These are phyloP conservation scores for Oryza longistaminata DNA, from an alignment of 176 grass and related monocot species.

Conservation along the genomic window DNA sequence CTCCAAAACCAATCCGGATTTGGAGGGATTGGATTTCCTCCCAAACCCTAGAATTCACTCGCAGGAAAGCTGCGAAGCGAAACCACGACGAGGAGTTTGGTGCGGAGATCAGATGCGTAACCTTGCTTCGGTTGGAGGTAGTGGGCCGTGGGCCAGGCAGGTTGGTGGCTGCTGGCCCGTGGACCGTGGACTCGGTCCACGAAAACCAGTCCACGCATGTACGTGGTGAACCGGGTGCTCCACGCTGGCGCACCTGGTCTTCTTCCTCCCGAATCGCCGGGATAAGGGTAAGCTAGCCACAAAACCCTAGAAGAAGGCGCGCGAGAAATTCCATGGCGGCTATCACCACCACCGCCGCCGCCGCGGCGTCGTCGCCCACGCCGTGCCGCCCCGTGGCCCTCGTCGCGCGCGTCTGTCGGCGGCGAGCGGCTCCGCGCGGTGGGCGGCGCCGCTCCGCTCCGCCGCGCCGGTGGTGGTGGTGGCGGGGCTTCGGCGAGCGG, in stretches of 20 bases:
- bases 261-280: not conserved
- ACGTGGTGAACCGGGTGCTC: not conserved
- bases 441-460: not conserved
- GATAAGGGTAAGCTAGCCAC: constrained; percentile 37
- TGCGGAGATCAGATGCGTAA: not conserved
- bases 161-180: not conserved
- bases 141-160: not conserved
- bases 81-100: not conserved
- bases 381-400: not conserved
- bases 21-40: not conserved
- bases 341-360: not conserved
- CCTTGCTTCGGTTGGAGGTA: not conserved
- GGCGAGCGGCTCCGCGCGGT: not conserved
- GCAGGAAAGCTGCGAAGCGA: not conserved
- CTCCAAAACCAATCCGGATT: not conserved
- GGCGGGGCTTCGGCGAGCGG: no score
- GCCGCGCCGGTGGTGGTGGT: no score
- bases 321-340: constrained; percentile 33
- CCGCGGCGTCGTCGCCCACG: constrained; percentile 1
- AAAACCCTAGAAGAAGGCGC: constrained; percentile 27
- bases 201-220: no score
- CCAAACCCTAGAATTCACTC: constrained; percentile 15
- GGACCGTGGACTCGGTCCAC: constrained; percentile 11
- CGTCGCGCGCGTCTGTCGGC: not conserved
- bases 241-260: not conserved